A percentile compares a stretch with the other conserved stretches of the same genome.
Evolutionary conservation across 2,329 filamentous ascomycete species (phyloP).

Genomic region (Incumbomyces delicatus): DNA sequence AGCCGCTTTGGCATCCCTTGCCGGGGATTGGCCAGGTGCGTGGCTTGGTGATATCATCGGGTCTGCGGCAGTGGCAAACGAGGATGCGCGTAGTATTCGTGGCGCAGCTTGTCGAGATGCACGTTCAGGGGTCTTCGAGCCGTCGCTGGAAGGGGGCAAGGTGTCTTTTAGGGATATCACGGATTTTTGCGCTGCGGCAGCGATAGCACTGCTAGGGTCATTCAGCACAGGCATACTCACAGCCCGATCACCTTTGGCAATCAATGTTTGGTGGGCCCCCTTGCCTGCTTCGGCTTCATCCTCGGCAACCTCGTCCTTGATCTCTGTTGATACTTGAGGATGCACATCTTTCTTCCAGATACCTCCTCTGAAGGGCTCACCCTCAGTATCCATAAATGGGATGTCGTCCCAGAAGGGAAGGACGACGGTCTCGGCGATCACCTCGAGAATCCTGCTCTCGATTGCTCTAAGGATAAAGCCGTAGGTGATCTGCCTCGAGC

Average conservation of each 20-base stretch:
- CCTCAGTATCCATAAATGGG: constrained; percentile 74
- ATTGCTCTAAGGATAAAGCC: constrained; percentile 85
- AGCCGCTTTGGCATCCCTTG: constrained; percentile 44
- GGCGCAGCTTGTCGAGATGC: constrained; percentile 37
- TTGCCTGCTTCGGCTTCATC: constrained; percentile 20
- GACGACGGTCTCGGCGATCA: constrained; percentile 84
- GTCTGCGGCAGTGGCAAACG: constrained; percentile 52
- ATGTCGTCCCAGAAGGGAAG: constrained; percentile 93
- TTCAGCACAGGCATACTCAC: constrained; percentile 28
- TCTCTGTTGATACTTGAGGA: constrained; percentile 18
- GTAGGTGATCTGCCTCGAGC: constrained; percentile 90
- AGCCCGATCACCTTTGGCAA: constrained; percentile 22
- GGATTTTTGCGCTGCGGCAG: constrained; percentile 28
- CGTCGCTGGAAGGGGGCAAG: constrained; percentile 20
- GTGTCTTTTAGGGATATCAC: constrained; percentile 14
- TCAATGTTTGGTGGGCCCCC: constrained; percentile 14
- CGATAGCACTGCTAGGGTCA: constrained; percentile 27
- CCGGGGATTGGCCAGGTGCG: constrained; percentile 55
- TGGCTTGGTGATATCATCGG: constrained; percentile 59
- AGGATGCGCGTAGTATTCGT: constrained; percentile 50
- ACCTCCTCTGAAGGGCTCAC: constrained; percentile 72
- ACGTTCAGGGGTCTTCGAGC: constrained; percentile 14
- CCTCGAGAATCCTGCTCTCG: constrained; percentile 88
- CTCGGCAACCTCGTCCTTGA: constrained; percentile 25
- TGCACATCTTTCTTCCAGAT: constrained; percentile 52